Percentiles rank a stretch among this genome's conserved stretches.
phyloP scores from a whole-genome alignment of 208 protist species.

The Naegleria gruberi region DNA sequence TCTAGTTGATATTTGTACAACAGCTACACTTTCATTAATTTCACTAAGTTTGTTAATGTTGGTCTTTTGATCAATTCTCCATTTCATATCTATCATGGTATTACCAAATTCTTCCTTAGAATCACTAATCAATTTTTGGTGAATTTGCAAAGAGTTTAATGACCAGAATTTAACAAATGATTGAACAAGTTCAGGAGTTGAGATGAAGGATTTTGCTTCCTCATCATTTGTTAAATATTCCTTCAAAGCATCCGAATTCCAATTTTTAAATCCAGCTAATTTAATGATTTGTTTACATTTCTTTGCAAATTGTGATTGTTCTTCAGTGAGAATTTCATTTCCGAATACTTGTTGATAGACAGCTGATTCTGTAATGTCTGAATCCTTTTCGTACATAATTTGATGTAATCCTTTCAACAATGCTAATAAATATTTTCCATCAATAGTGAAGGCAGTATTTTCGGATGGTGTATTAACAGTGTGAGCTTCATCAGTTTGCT shows the following conservation, averaged over 20 bases:
- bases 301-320: not conserved
- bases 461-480: not conserved
- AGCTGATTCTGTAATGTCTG: not conserved
- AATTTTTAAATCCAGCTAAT: not conserved
- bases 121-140: not conserved
- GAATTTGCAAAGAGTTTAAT: not conserved
- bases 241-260: not conserved
- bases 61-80: not conserved
- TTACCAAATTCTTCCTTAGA: not conserved
- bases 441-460: not conserved
- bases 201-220: not conserved
- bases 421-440: not conserved
- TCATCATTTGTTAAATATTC: not conserved
- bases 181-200: not conserved
- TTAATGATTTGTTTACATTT: not conserved
- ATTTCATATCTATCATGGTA: not conserved
- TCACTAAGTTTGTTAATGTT: not conserved
- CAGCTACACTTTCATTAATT: not conserved
- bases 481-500: not conserved
- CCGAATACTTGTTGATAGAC: not conserved
- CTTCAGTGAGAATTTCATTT: not conserved
- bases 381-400: not conserved
- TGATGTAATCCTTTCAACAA: not conserved
- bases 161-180: not conserved
- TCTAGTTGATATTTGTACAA: not conserved